Evolutionary conservation across 768 basidiomycete genomes (phyloP), one percentile per base, ranked within the genome.

Genomic region (Termitomyces sp.): DNA sequence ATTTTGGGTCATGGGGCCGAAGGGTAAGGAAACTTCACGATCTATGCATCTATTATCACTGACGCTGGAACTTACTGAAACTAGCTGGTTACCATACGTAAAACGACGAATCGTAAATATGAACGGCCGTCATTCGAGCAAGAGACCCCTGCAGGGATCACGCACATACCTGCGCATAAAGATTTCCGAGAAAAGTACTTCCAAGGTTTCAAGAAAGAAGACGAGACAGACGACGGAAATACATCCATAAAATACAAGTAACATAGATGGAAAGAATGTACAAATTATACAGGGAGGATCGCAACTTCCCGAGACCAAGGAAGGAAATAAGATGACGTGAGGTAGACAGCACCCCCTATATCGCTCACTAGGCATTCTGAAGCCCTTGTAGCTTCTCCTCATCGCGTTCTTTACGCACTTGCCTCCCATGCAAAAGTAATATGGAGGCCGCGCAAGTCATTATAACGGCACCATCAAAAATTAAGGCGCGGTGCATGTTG

Each of bases 1-100:
- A 89, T 64, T 99, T 98, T 66, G 95, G 95, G 14, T 90, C 87
- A 25, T 99, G 96, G 96, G 95, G 93, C 1, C 78, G 96, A 63
- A 73, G 96, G 68, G 95, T 94, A 66, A 71, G 90, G 75, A 25
- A 43, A 48, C 25, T 37, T 34, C 54, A 40, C 16, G 14, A 23
- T 11, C 58, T 21, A 44, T 25, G 23, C 35, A 34, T 48, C 37
- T 23, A 27, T n/a, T 45, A n/a, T 57, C 50, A 5, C 37, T 59
- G 37, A 52, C 32, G 40, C 35, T 48, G 10, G 21, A 23, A 61
- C 37, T 64, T 27, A 40, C 41, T 48, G 16, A 34, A 23, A 61
- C 42, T 64, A 96, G 94, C 78, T 99, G 17, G 90, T 98, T 53
- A 98, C 96, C 8, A 88, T 98, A 68, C 84, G 84, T 54, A 98